phyloP scores from a whole-genome alignment of 2,329 filamentous ascomycete genomes.

The Onygenales sp. region DNA sequence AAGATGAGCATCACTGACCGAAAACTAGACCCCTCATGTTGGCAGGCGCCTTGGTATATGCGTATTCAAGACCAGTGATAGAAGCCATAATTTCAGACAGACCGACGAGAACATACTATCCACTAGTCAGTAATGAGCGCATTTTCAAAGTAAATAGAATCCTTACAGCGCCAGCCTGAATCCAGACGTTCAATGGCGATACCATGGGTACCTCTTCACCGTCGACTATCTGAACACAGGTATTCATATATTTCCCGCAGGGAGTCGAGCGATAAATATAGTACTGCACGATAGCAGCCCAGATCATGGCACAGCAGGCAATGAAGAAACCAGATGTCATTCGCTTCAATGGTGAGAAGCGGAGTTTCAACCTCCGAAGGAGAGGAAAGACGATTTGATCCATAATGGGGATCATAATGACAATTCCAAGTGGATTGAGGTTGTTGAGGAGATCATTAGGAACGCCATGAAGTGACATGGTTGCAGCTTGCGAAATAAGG shows the following conservation, averaged over 20 bases:
- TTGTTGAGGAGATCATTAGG: constrained; percentile 54
- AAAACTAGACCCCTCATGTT: constrained; percentile 69
- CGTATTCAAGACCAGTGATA: constrained; percentile 56
- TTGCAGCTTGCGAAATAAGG: constrained; percentile 40
- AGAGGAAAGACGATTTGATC: constrained; percentile 44
- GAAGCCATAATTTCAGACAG: constrained; percentile 23
- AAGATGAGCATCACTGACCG: constrained; percentile 25
- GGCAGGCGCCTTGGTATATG: constrained; percentile 61
- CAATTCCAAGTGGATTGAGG: constrained; percentile 50
- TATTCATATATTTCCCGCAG: constrained; percentile 49
- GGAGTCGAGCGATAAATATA: constrained; percentile 49
- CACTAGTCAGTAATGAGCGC: too few species aligned
- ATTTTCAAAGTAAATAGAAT: not conserved
- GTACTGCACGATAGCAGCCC: constrained; percentile 48
- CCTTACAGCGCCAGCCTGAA: constrained; percentile 5
- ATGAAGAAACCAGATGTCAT: constrained; percentile 49
- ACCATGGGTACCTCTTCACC: not conserved
- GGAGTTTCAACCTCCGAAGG: constrained; percentile 42
- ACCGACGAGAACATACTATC: constrained; percentile 16
- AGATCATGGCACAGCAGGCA: constrained; percentile 43
- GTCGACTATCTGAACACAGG: constrained; percentile 32
- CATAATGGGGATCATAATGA: constrained; percentile 48
- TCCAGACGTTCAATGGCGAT: constrained; percentile 5
- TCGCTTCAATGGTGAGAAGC: constrained; percentile 48
- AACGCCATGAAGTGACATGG: constrained; percentile 44